Conservation (phyloP, 805 yeast species). For the Debaryomyces prosopidis region DNA sequence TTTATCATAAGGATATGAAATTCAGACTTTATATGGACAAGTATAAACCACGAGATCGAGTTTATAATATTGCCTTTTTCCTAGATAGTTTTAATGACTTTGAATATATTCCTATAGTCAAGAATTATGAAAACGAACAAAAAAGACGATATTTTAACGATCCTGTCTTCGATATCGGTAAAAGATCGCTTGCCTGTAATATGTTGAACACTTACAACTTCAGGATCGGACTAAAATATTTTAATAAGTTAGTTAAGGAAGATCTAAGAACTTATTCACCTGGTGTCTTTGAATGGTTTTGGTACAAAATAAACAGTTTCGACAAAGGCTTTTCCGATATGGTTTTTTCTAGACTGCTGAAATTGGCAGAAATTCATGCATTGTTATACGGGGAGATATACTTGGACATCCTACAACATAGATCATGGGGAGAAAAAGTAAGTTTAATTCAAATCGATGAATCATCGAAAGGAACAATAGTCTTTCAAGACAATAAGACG, state of each 20-base stretch:
- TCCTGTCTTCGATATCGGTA: slow-evolving; percentile 4
- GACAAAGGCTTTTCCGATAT: slow-evolving; percentile 14
- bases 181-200: slow-evolving; percentile 11
- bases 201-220: slow-evolving; percentile 15
- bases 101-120: slow-evolving; percentile 15
- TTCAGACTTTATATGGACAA: neutral
- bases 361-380: slow-evolving; percentile 4
- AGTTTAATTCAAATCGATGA: slow-evolving; percentile 1
- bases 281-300: slow-evolving; percentile 13
- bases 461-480: slow-evolving; percentile 1
- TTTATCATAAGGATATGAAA: slow-evolving; percentile 1
- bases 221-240: slow-evolving; percentile 12
- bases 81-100: slow-evolving; percentile 11
- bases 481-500: slow-evolving; percentile 4
- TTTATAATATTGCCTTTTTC: slow-evolving; percentile 8
- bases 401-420: slow-evolving; percentile 1
- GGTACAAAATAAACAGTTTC: slow-evolving; percentile 18
- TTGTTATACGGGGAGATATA: slow-evolving; percentile 9
- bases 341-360: slow-evolving; percentile 6
- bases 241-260: slow-evolving; percentile 5
- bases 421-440: slow-evolving; percentile 2
- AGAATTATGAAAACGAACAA: neutral
- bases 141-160: neutral
- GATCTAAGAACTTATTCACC: neutral
- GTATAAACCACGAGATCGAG: slow-evolving; percentile 3